Conservation (phyloP, 2,329 filamentous ascomycete species). For the Colletotrichum australisinense region DNA sequence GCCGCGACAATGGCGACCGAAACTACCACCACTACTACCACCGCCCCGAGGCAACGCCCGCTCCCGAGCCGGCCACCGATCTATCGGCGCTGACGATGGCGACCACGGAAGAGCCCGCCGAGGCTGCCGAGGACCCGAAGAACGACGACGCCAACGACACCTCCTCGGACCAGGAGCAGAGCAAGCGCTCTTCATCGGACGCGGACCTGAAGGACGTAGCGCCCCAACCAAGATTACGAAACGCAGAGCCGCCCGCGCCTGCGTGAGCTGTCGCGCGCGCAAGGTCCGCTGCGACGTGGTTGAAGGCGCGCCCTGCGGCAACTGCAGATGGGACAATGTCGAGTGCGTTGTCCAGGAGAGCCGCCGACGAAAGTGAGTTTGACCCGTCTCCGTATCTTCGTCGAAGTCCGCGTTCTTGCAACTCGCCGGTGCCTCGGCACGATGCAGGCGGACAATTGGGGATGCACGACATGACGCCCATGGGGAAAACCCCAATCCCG, state of each 20-base stretch:
- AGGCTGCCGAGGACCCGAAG: constrained; percentile 3
- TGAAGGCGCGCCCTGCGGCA: constrained; percentile 87
- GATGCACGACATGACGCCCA: background rate
- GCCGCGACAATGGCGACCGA: constrained; percentile 24
- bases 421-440: background rate
- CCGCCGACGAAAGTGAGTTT: constrained; percentile 84
- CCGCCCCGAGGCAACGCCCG: constrained; percentile 9
- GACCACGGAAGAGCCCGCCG: constrained; percentile 12
- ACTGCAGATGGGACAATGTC: constrained; percentile 84
- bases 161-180: constrained; percentile 27
- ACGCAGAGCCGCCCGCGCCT: constrained; percentile 89
- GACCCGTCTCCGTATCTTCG: too few relatives aligned
- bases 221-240: constrained; percentile 69
- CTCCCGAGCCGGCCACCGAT: constrained; percentile 23
- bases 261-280: constrained; percentile 86
- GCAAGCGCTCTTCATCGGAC: constrained; percentile 33
- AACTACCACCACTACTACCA: constrained; percentile 18
- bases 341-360: constrained; percentile 84
- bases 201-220: constrained; percentile 33
- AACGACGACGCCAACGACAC: constrained; percentile 29
- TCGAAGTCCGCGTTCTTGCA: too few relatives aligned
- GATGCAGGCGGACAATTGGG: background rate
- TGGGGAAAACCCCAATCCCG: background rate
- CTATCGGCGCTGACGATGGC: constrained; percentile 15
- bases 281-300: constrained; percentile 96